Base-by-base conservation (phyloP, 768 basidiomycete genomes). In the Panellus pusillus region DNA sequence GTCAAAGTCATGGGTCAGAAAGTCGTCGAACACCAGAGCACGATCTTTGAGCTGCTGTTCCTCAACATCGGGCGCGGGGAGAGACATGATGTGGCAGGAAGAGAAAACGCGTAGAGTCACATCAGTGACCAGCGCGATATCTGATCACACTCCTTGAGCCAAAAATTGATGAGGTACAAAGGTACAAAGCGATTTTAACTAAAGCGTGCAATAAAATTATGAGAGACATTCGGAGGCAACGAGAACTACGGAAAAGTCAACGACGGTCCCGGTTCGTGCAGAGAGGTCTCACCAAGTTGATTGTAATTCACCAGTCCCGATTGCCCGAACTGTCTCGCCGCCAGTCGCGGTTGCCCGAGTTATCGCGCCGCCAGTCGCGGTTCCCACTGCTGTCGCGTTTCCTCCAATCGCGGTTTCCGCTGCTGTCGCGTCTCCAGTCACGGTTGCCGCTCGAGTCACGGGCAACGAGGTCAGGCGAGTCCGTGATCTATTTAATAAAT, bases 21-120 rank as follows among this genome's bases (percentile, higher is more conserved):
- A 95, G 58, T 91, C 89, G 63, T 89, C 87, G 63, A 97, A 92
- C 35, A 84, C 75, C 61, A 87, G 84, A 50, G 84, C 81, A 54
- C 90, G 79, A 61, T 93, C 89, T 62, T 81, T 80, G 74, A 89
- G 77, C 43, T 81, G 77, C 42, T 87, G 80, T 67, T 91, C 90
- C 70, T 83, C 82, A 54, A 81, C 78, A 12, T 83, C 72, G 45
- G 82, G 66, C n/a, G 86, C 83, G 14, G 14, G 29, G 11, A 70
- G 55, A 29, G 77, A 72, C 74, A 78, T 78, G 63, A 40, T 35
- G 41, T 55, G 44, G 49, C 6, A 40, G 43, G 35, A 41, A 28
- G 31, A 32, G 32, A 29, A 56, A 20, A 51, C 55, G 44, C 55
- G 54, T 50, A 3, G 6, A 4, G 54, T 50, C 54, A 55, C 55